phyloP scores from a whole-genome alignment of 768 basidiomycete genomes.

The Sistotremastrum niveocremeum region DNA sequence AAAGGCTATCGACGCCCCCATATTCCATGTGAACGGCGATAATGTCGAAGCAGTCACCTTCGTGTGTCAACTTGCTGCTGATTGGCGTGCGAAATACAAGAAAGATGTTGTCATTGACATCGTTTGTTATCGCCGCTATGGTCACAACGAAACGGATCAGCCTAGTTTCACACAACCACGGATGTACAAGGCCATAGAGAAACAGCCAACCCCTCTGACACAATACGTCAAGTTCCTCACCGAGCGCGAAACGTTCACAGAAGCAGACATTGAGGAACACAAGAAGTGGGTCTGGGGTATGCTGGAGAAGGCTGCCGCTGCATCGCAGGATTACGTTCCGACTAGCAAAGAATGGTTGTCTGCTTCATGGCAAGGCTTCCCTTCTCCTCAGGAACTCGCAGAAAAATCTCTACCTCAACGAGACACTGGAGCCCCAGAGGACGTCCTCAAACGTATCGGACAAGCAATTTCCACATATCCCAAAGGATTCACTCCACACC shows the following conservation, averaged over 20 bases:
- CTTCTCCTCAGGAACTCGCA: constrained; percentile 88
- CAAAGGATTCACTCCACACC: constrained; percentile 72
- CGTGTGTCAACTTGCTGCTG: constrained; percentile 94
- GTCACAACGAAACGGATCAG: constrained; percentile 99
- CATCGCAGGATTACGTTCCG: constrained; percentile 89
- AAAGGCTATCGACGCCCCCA: constrained; percentile 94
- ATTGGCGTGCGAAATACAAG: constrained; percentile 97
- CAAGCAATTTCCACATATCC: constrained; percentile 81
- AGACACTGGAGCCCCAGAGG: constrained; percentile 67
- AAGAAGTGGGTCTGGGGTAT: constrained; percentile 99
- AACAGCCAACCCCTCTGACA: constrained; percentile 83
- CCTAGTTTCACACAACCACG: constrained; percentile 96
- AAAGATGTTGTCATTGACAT: constrained; percentile 98
- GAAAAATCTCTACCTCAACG: constrained; percentile 87
- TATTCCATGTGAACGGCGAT: constrained; percentile 99
- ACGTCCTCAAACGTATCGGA: constrained; percentile 71
- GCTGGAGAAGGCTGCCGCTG: constrained; percentile 93
- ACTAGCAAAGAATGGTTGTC: constrained; percentile 96
- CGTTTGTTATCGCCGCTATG: constrained; percentile 96
- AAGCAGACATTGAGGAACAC: constrained; percentile 94
- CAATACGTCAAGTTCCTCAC: constrained; percentile 87
- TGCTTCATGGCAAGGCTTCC: constrained; percentile 96
- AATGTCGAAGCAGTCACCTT: constrained; percentile 97
- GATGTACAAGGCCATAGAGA: constrained; percentile 96
- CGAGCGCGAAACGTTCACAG: constrained; percentile 86